Percentiles rank a stretch among this genome's conserved stretches.
These are phyloP conservation scores for Bryopsis sp. DNA, from an alignment of 139 green algal genomes.

Conservation along the genomic window DNA sequence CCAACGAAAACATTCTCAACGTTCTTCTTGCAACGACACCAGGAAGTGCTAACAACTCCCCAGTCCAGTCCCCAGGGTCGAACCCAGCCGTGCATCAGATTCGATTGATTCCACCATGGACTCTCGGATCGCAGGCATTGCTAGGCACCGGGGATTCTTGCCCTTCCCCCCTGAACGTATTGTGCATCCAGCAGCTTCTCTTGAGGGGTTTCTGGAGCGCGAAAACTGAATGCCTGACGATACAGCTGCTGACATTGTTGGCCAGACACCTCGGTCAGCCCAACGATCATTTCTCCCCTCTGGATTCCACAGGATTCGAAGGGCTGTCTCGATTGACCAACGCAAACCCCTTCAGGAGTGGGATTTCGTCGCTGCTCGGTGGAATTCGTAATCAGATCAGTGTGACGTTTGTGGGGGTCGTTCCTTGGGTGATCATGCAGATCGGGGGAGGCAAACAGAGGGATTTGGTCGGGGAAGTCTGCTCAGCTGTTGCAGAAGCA, in stretches of 20 bases:
- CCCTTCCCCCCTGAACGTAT: too few species aligned
- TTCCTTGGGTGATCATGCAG: slow-evolving; percentile 56
- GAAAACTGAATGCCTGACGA: slow-evolving; percentile 42
- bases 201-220: slow-evolving; percentile 67
- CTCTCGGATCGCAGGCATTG: slow-evolving; percentile 7
- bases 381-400: slow-evolving; percentile 47
- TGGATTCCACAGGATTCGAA: slow-evolving; percentile 9
- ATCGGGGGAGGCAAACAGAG: not conserved
- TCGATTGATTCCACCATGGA: slow-evolving; percentile 16
- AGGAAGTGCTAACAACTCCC: slow-evolving; percentile 16
- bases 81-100: not conserved
- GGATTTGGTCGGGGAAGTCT: not conserved
- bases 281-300: slow-evolving; percentile 8
- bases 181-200: slow-evolving; percentile 67
- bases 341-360: not conserved
- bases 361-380: slow-evolving; percentile 43
- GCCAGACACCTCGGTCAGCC: slow-evolving; percentile 25
- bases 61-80: slow-evolving; percentile 12
- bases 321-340: not conserved
- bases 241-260: slow-evolving; percentile 39
- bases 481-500: slow-evolving; percentile 3
- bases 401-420: slow-evolving; percentile 46
- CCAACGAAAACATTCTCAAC: slow-evolving; percentile 48
- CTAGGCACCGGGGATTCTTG: slow-evolving; percentile 1
- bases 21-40: slow-evolving; percentile 59